Evolutionary conservation across 306 rosid species (phyloP).

Genomic region (Echinosophora koreensis): DNA sequence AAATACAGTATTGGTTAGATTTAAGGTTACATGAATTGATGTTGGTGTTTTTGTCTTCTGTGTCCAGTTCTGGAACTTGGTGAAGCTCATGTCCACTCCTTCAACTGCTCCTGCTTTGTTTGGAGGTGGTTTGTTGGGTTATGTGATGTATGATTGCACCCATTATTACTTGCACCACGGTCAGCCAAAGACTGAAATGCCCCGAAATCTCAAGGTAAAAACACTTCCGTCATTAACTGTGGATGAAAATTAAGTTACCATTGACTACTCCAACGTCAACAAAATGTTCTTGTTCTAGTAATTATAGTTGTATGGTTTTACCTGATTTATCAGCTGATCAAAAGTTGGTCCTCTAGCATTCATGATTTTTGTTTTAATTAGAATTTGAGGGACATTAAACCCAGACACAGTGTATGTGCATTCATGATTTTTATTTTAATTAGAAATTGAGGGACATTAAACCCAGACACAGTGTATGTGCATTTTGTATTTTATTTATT

Average conservation of each 20-base stretch:
- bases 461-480: constrained; percentile 16
- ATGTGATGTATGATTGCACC: constrained; percentile 92
- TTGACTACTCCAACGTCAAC: background rate
- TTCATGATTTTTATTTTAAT: background rate
- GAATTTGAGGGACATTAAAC: constrained; percentile 31
- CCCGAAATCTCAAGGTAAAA: constrained; percentile 80
- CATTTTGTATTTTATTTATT: background rate
- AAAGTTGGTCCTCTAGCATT: constrained; percentile 28
- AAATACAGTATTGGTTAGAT: constrained; percentile 30
- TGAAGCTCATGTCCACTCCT: constrained; percentile 71
- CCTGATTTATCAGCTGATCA: constrained; percentile 30
- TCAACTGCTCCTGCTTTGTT: constrained; percentile 82
- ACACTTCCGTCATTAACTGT: constrained; percentile 4
- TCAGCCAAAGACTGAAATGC: constrained; percentile 67
- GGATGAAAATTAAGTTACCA: constrained; percentile 25
- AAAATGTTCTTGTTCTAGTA: background rate
- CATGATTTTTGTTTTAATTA: background rate
- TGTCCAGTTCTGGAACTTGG: constrained; percentile 82
- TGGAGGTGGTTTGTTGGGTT: constrained; percentile 93
- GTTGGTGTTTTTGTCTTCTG: constrained; percentile 39
- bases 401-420: constrained; percentile 13
- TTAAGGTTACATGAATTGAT: constrained; percentile 46
- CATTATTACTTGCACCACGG: constrained; percentile 96
- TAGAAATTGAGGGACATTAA: constrained; percentile 35
- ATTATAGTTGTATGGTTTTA: background rate